Percentiles rank a stretch among this genome's conserved stretches.
These are phyloP conservation scores for Lichtheimia ornata DNA, from an alignment of 371 early-diverging fungal genomes.

Conservation along the genomic window DNA sequence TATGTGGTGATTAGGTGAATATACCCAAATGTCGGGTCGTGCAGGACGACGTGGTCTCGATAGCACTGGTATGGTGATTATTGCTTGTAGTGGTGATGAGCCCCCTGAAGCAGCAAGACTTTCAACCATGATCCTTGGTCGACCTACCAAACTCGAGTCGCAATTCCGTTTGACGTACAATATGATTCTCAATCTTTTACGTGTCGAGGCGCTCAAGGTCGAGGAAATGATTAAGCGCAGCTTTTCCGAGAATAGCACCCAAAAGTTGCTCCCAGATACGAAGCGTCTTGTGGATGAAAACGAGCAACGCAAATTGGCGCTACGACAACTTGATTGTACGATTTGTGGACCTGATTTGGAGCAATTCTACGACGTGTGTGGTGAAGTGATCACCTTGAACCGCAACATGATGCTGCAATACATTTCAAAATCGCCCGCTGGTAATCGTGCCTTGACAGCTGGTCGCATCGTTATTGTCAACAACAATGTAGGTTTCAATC, in stretches of 20 bases:
- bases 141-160: conserved; percentile 89
- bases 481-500: conserved; percentile 43
- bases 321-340: conserved; percentile 76
- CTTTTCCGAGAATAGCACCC: conserved; percentile 91
- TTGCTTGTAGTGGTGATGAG: conserved; percentile 73
- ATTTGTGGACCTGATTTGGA: conserved; percentile 83
- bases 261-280: conserved; percentile 79
- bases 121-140: conserved; percentile 82
- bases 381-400: conserved; percentile 57
- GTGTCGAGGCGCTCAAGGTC: conserved; percentile 96
- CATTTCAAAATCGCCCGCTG: conserved; percentile 60
- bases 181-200: conserved; percentile 97
- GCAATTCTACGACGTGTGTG: conserved; percentile 70
- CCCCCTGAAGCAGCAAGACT: conserved; percentile 65
- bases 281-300: conserved; percentile 63
- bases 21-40: conserved; percentile 99
- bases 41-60: conserved; percentile 99
- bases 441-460: conserved; percentile 62
- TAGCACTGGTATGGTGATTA: conserved; percentile 92
- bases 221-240: conserved; percentile 98
- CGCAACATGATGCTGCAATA: conserved; percentile 61
- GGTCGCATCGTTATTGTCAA: conserved; percentile 81
- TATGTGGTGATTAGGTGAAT: conserved; percentile 71
- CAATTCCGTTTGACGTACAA: conserved; percentile 99
- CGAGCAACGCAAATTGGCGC: conserved; percentile 55